Conservation (phyloP, 805 yeast species). For the Ogataea neopini region DNA sequence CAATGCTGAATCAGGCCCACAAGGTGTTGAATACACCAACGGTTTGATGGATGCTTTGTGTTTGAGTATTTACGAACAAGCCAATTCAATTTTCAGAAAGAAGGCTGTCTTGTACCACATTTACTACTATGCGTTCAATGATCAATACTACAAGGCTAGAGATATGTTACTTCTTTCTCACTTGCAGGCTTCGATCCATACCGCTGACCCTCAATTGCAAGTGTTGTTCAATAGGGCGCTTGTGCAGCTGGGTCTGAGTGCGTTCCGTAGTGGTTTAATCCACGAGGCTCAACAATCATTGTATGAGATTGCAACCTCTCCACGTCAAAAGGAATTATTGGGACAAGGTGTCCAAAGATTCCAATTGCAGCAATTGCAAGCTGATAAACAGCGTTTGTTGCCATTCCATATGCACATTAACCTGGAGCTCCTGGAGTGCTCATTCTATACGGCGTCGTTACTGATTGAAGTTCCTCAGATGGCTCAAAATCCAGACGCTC, state of each 20-base stretch:
- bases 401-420: constrained; percentile 99
- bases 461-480: constrained; percentile 89
- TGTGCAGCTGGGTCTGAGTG: constrained; percentile 93
- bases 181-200: constrained; percentile 77
- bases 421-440: constrained; percentile 91
- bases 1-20: constrained; percentile 28
- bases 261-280: constrained; percentile 87
- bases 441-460: constrained; percentile 85
- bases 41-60: constrained; percentile 66
- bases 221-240: constrained; percentile 92
- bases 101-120: constrained; percentile 83
- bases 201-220: constrained; percentile 84
- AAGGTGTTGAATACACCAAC: constrained; percentile 43
- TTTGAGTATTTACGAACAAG: constrained; percentile 63
- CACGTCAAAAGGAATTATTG: constrained; percentile 84
- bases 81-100: constrained; percentile 69
- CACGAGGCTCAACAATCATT: constrained; percentile 84
- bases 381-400: constrained; percentile 77
- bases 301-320: constrained; percentile 83
- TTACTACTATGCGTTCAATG: constrained; percentile 89
- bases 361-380: constrained; percentile 45
- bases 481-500: constrained; percentile 72
- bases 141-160: constrained; percentile 80
- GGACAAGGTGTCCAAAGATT: constrained; percentile 87
- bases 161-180: constrained; percentile 87